Base-by-base conservation (phyloP, 2,329 filamentous ascomycete genomes). In the Harringtonia lauricola region DNA sequence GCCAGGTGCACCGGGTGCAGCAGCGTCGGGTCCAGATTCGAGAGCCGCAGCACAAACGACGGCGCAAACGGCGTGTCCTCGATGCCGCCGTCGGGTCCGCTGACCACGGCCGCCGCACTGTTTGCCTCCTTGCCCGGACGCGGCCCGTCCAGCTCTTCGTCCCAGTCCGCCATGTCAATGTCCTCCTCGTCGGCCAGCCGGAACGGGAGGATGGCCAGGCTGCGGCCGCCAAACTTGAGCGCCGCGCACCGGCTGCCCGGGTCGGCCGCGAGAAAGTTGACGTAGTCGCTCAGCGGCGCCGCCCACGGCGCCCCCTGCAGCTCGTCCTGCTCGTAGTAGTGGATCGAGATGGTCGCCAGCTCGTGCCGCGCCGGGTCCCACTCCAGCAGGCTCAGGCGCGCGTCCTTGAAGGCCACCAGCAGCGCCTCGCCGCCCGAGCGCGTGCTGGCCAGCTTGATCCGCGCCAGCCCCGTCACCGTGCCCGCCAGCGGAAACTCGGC, bases 301-400 rank as follows among this genome's bases (percentile, higher is more conserved):
- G 83, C 80, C 83, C 88, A 95, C 0, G 90, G 89, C 49, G 79
- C 83, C 42, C 83, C 80, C 52, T 83, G 79, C 49, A 90, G 70
- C 58, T 95, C 89, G 57, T 95, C 89, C 60, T 92, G 86, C 62
- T 98, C 92, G 65, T 96, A 98, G 70, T 89, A 96, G 67, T 98
- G 92, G 55, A 98, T 90, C 41, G 90, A 96, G 50, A 92, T 78
- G 42, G 90, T 96, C 54, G 83, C 81, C 54, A 96, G 80, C 41
- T 77, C 76, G 62, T 85, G 74, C 52, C 78, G 79, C 59, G 83
- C 79, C 9, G 86, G 80, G 59, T 96, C 86, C 92, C 92, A 98
- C 66, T 95, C 86, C 44, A 95, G 73, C 61, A 98, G 70, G 62
- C 86, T 94, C 57, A 96, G 74, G 65, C 95, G 95, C 35, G 92